phyloP scores from a whole-genome alignment of 2,329 filamentous ascomycete genomes.

The Trichoderma oligosporum region DNA sequence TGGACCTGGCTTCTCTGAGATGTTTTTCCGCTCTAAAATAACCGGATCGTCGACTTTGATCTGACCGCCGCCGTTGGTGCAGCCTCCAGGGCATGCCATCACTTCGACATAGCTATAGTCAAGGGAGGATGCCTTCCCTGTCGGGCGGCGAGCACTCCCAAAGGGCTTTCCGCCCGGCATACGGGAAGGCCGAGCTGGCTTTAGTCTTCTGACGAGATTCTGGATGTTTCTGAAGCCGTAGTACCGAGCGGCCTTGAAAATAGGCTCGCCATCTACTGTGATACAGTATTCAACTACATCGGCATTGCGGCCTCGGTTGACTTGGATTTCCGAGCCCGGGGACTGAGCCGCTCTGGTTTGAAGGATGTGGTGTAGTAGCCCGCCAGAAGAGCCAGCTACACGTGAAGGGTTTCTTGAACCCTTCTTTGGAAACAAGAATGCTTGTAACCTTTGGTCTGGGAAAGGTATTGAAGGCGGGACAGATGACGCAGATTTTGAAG shows the following conservation, averaged over 20 bases:
- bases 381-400: constrained; percentile 76
- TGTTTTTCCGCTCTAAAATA: constrained; percentile 47
- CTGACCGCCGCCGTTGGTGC: constrained; percentile 95
- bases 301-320: constrained; percentile 74
- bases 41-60: constrained; percentile 82
- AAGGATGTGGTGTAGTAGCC: constrained; percentile 82
- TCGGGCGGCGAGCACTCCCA: constrained; percentile 51
- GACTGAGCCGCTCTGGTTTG: constrained; percentile 67
- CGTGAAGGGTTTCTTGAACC: constrained; percentile 43
- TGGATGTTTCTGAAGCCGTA: constrained; percentile 99
- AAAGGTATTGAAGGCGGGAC: constrained; percentile 51
- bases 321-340: constrained; percentile 67
- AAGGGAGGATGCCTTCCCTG: constrained; percentile 45
- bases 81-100: constrained; percentile 98
- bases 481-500: constrained; percentile 58
- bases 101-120: constrained; percentile 96
- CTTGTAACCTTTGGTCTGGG: constrained; percentile 65
- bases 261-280: constrained; percentile 49
- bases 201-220: constrained; percentile 88
- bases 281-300: constrained; percentile 87
- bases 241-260: constrained; percentile 82
- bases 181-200: constrained; percentile 71
- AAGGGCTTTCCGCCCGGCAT: constrained; percentile 71
- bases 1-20: constrained; percentile 58
- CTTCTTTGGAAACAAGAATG: constrained; percentile 68